Evolutionary conservation across 2,329 filamentous ascomycete genomes (phyloP).

Genomic region (Metarhizium anisopliae): DNA sequence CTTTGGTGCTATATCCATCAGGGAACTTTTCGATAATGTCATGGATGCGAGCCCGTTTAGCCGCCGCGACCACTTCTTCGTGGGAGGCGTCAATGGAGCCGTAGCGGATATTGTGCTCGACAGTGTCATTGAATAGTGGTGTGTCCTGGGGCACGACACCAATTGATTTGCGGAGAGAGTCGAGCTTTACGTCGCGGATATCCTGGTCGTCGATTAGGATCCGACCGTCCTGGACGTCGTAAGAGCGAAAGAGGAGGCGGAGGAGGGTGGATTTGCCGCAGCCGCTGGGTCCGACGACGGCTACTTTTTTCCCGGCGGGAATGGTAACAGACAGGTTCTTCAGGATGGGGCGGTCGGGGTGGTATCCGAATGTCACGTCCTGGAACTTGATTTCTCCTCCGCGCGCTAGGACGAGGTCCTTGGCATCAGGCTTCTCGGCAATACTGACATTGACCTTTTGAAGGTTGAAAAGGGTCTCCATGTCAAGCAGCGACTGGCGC

Average conservation of each 20-base stretch:
- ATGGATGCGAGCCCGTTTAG: conserved; percentile 75
- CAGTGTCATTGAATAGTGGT: conserved; percentile 92
- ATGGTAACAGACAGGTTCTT: conserved; percentile 80
- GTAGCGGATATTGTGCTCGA: conserved; percentile 92
- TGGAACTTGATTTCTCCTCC: conserved; percentile 92
- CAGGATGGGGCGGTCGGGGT: conserved; percentile 76
- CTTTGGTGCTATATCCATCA: conserved; percentile 82
- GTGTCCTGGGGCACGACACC: conserved; percentile 97
- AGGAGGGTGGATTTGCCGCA: conserved; percentile 95
- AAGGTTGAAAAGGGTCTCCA: conserved; percentile 96
- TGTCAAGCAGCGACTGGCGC: conserved; percentile 87
- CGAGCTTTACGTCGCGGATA: conserved; percentile 70
- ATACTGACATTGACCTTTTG: conserved; percentile 93
- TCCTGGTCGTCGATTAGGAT: conserved; percentile 93
- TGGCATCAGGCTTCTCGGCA: conserved; percentile 66
- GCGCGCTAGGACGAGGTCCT: conserved; percentile 59
- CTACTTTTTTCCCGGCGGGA: conserved; percentile 90
- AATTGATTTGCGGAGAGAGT: conserved; percentile 75
- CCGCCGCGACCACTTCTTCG: conserved; percentile 67
- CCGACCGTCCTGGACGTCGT: conserved; percentile 76
- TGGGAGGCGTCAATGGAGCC: conserved; percentile 69
- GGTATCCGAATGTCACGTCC: conserved; percentile 91
- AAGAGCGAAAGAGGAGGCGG: conserved; percentile 85
- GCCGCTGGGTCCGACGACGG: conserved; percentile 87
- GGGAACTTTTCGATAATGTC: conserved; percentile 72